Conservation (phyloP, 192 early-diverging fungal species). For the Dispira parvispora region DNA sequence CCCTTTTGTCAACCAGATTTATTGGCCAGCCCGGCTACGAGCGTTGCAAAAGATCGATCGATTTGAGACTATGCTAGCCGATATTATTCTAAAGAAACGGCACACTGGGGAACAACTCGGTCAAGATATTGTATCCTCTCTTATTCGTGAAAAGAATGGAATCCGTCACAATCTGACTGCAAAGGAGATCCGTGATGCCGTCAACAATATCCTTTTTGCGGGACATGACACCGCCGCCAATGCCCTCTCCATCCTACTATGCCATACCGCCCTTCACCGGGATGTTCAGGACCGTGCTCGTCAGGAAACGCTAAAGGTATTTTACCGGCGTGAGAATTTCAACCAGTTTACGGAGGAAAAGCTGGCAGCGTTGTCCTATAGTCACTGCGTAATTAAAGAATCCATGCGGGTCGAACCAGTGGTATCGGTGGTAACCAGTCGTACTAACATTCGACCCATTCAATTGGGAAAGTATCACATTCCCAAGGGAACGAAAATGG, state of each 20-base stretch:
- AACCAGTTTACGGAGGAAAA: neutral
- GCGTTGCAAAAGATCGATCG: neutral
- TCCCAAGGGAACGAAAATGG: neutral
- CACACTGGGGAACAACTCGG: neutral
- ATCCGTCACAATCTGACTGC: neutral
- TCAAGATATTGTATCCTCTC: neutral
- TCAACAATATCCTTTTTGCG: constrained; percentile 8
- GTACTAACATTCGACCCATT: neutral
- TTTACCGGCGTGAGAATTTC: neutral
- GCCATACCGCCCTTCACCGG: constrained; percentile 1
- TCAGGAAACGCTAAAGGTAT: neutral
- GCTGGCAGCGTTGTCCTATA: neutral
- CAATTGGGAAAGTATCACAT: neutral
- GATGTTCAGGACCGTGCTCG: neutral
- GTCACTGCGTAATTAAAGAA: neutral
- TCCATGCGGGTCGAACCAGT: neutral
- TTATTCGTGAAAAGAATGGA: neutral
- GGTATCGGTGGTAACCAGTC: neutral
- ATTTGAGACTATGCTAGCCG: neutral
- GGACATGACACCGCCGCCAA: constrained; percentile 9
- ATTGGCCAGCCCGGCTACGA: neutral
- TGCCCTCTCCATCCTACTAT: neutral
- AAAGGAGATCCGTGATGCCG: neutral
- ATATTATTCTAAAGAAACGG: neutral
- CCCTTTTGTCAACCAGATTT: neutral